Evolutionary conservation across 257 asterid species (phyloP), one percentile per base, ranked within the genome.

Genomic region (Osmanthus fragrans): DNA sequence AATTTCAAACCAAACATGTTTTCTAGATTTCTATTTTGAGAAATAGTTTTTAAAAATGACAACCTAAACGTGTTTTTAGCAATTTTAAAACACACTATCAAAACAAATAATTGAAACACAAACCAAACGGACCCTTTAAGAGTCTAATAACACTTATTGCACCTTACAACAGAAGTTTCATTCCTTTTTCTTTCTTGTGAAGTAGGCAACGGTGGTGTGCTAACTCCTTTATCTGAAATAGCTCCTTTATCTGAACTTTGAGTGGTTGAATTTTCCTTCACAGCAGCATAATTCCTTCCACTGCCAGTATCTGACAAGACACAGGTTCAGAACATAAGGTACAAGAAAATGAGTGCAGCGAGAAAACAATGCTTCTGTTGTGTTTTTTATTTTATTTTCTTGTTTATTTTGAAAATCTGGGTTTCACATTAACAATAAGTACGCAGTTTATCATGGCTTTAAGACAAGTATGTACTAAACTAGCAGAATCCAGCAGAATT

Each of bases 231-330:
- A 78, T 88, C 96, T 54, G 79, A 29, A 80, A 68, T n/a, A n/a
- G n/a, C 77, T 66, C 84, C 82, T 84, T 87, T 90, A 78, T 88
- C 96, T 54, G 79, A 29, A 80, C 64, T 80, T 77, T 81, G 89
- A 72, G 77, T 71, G 30, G 80, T 27, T 42, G 81, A 82, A 74
- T 76, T 89, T 80, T 86, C 96, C 86, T 88, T 90, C 34, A 79
- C 77, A 60, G 84, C 72, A 86, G 84, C 81, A 19, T 75, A 81
- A 79, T 78, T 84, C 88, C 87, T 91, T 77, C 96, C 97, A 84
- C 90, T 90, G 75, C 84, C 90, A 71, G 86, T 88, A 87, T 88
- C 96, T 92, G 86, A 76, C 58, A 79, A 83, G 73, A 68, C 83
- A 76, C 23, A 49, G 77, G 56, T 71, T 80, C 80, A 71, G 69